Evolutionary conservation across 768 basidiomycete genomes (phyloP).

Genomic region (Boletus reticuloceps): DNA sequence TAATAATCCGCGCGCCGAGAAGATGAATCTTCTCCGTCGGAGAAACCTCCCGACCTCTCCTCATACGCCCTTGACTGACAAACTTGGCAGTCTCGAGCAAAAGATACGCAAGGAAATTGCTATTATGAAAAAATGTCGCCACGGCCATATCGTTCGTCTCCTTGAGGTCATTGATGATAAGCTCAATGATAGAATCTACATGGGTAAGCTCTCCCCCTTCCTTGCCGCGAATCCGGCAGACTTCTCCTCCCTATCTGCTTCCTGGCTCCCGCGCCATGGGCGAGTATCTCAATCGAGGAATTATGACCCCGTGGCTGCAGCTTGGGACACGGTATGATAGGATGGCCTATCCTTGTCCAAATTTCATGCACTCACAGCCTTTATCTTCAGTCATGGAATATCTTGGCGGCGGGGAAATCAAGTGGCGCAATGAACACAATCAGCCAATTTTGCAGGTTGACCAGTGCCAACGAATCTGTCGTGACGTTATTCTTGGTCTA

Average conservation of each 20-base stretch:
- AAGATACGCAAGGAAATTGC: slow-evolving; percentile 94
- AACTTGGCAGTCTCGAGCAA: slow-evolving; percentile 67
- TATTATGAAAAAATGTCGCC: slow-evolving; percentile 96
- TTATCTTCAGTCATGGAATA: slow-evolving; percentile 83
- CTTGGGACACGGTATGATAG: slow-evolving; percentile 32
- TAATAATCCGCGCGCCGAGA: slow-evolving; percentile 67
- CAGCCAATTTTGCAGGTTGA: slow-evolving; percentile 78
- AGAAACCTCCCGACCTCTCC: slow-evolving; percentile 42
- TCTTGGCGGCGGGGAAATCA: slow-evolving; percentile 91
- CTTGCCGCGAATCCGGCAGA: slow-evolving; percentile 11
- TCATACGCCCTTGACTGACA: slow-evolving; percentile 61
- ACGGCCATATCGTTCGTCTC: slow-evolving; percentile 86
- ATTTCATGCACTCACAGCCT: slow-evolving; percentile 19
- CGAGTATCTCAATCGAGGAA: slow-evolving; percentile 30
- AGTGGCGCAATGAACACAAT: slow-evolving; percentile 68
- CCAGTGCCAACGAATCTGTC: slow-evolving; percentile 83
- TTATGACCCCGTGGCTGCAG: slow-evolving; percentile 32
- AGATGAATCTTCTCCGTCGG: slow-evolving; percentile 53
- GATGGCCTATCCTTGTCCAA: slow-evolving; percentile 11
- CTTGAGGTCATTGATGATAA: slow-evolving; percentile 95
- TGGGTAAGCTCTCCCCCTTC: slow-evolving; percentile 61
- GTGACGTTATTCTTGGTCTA: slow-evolving; percentile 91
- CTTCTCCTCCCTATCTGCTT: slow-evolving; percentile 21
- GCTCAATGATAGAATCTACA: slow-evolving; percentile 83
- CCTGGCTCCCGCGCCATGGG: slow-evolving; percentile 24